Evolutionary conservation across 805 yeast genomes (phyloP), one percentile per base, ranked within the genome.

Genomic region (Candida takata): DNA sequence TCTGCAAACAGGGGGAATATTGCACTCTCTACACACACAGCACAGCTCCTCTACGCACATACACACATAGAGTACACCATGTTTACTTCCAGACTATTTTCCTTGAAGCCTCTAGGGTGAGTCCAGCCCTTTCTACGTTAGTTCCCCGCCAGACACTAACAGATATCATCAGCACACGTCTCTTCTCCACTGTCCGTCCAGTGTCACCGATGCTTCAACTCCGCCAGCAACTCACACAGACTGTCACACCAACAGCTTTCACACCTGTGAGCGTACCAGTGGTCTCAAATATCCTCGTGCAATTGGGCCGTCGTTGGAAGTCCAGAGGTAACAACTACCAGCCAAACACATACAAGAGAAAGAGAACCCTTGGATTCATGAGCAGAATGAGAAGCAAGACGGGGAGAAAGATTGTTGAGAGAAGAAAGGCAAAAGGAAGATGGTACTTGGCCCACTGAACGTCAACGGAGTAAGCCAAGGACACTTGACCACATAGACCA

Each of bases 291-390:
- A 52, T 51, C 37, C 18, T 33, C 9, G 17, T 13, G 19, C n/a
- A 12, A 8, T 5, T 14, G 8, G 35, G 35, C 16, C 63, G 67
- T 45, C 67, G 96, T 69, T 80, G 88, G 82, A 79, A 85, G 57
- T 69, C 90, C 26, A 77, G 95, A 64, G 97, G 98, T 61, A 83
- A 85, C 64, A 85, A 95, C 14, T 90, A 82, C 62, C 97, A 90
- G 62, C 98, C 98, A 35, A 80, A 86, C 42, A 86, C 94, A 5
- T 65, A 85, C 44, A 85, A 84, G 58, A 74, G 97, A 58, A 92
- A 92, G 68, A 79, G 95, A 60, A 77, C 83, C 24, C 70, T 83
- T 39, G 98, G 98, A 0, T 92, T 88, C 51, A 68, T 92, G 56
- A 86, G 95, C 10, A 76, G 97, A 57, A 73, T 82, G 61, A 76